Percentiles rank a stretch among this genome's conserved stretches.
Conservation (phyloP, 805 yeast species). For the Schwanniomyces occidentalis region DNA sequence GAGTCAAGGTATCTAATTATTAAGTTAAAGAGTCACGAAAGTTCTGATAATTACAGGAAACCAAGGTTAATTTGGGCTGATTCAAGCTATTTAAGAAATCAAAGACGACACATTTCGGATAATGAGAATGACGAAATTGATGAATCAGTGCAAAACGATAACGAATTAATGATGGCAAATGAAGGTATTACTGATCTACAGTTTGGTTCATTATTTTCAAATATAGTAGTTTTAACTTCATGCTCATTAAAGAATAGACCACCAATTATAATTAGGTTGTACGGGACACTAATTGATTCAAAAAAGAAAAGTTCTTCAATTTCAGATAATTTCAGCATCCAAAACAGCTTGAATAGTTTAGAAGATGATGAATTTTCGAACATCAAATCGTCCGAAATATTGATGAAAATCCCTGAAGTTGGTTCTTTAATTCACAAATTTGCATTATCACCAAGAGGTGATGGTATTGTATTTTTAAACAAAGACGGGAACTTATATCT, state of each 20-base stretch:
- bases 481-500: slow-evolving; percentile 75
- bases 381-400: slow-evolving; percentile 30
- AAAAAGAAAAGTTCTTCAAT: slow-evolving; percentile 6
- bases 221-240: slow-evolving; percentile 37
- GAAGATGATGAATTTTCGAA: slow-evolving; percentile 44
- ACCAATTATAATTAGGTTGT: slow-evolving; percentile 31
- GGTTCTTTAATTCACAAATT: slow-evolving; percentile 77
- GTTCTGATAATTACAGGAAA: slow-evolving; percentile 29
- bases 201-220: slow-evolving; percentile 44
- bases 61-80: slow-evolving; percentile 45
- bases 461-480: slow-evolving; percentile 78
- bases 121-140: slow-evolving; percentile 17
- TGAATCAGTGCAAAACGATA: slow-evolving; percentile 16
- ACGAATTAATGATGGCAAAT: slow-evolving; percentile 54
- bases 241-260: slow-evolving; percentile 37
- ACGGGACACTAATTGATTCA: slow-evolving; percentile 52
- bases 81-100: slow-evolving; percentile 13
- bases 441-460: slow-evolving; percentile 81
- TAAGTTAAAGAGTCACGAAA: slow-evolving; percentile 62
- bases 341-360: slow-evolving; percentile 15
- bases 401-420: slow-evolving; percentile 68
- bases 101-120: slow-evolving; percentile 14
- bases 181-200: slow-evolving; percentile 87
- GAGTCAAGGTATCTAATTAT: slow-evolving; percentile 81
- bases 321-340: slow-evolving; percentile 22